Base-by-base conservation (phyloP, 306 rosid species). In the Malus asiatica region DNA sequence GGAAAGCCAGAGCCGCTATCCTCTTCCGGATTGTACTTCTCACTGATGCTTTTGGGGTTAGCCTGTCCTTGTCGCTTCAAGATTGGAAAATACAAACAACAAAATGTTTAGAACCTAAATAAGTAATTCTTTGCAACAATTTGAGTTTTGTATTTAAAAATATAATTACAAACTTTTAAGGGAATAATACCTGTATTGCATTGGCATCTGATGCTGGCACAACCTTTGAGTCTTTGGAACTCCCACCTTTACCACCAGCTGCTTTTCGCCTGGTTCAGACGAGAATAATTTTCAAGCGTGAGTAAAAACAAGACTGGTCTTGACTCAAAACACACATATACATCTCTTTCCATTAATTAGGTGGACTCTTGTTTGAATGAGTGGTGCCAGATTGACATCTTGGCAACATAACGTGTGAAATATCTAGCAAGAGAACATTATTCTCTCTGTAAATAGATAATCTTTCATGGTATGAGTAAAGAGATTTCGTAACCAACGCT, bases 131-230 rank as follows among this genome's bases (percentile, higher is more conserved):
- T 40, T 11, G 6, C 33, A 33, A 40, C n/a, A n/a, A 72, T 12
- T 72, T 12, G 22, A 27, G 44, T 60, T 44, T 48, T n/a, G 13
- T 32, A 44, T 1, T 59, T 42, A 9, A 20, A 20, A 12, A 23
- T 66, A 9, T 25, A 40, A 73, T 4, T 59, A 42, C 42, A 18
- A 42, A 42, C 44, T 44, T 27, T n/a, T 3, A 73, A 44, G 51
- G 52, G 59, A 22, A 55, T 52, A 20, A 40, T 81, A 93, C 97
- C 83, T 77, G 90, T 72, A 78, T 85, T 59, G 86, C 86, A 88
- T 87, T 83, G 11, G 84, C 82, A 78, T 81, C 87, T 68, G 86
- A 82, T 59, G 85, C 87, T 59, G 97, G 86, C 64, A 77, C 81
- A 64, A 80, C 92, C 79, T 67, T 85, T 45, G 89, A 78, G 22